phyloP scores from a whole-genome alignment of 768 basidiomycete species.

The Tricholoma terreum region DNA sequence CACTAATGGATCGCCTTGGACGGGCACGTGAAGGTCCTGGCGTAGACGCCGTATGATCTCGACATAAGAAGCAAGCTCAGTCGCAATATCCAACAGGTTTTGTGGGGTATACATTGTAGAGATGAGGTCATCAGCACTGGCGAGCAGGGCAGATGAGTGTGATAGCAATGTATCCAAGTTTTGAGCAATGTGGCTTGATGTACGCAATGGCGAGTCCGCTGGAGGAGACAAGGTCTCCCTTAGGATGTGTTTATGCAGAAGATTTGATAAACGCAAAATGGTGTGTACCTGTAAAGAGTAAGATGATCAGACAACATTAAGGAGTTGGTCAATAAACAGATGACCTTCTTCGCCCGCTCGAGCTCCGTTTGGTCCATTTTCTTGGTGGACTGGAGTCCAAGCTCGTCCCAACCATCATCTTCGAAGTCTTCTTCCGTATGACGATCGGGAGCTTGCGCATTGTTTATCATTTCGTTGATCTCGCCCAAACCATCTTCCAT shows the following conservation, averaged over 20 bases:
- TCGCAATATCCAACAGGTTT: conserved; percentile 37
- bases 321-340: conserved; percentile 4
- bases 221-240: conserved; percentile 44
- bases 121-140: conserved; percentile 63
- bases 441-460: conserved; percentile 28
- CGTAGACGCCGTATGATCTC: conserved; percentile 37
- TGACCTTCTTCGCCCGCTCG: conserved; percentile 58
- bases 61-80: conserved; percentile 37
- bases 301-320: background rate
- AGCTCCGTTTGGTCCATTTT: conserved; percentile 49
- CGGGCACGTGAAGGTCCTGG: conserved; percentile 20
- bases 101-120: conserved; percentile 68
- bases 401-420: conserved; percentile 62
- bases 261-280: conserved; percentile 54
- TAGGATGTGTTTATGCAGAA: conserved; percentile 61
- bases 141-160: conserved; percentile 49
- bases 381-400: conserved; percentile 47
- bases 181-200: conserved; percentile 17
- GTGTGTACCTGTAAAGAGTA: conserved; percentile 46
- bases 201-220: conserved; percentile 11
- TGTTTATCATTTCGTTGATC: conserved; percentile 50
- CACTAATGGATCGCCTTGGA: conserved; percentile 24
- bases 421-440: conserved; percentile 36
- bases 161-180: conserved; percentile 50
- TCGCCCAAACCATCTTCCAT: conserved; percentile 63